Percentiles rank a stretch among this genome's conserved stretches.
These are phyloP conservation scores for Oemleria cerasiformis DNA, from an alignment of 306 rosid genomes.

Conservation along the genomic window DNA sequence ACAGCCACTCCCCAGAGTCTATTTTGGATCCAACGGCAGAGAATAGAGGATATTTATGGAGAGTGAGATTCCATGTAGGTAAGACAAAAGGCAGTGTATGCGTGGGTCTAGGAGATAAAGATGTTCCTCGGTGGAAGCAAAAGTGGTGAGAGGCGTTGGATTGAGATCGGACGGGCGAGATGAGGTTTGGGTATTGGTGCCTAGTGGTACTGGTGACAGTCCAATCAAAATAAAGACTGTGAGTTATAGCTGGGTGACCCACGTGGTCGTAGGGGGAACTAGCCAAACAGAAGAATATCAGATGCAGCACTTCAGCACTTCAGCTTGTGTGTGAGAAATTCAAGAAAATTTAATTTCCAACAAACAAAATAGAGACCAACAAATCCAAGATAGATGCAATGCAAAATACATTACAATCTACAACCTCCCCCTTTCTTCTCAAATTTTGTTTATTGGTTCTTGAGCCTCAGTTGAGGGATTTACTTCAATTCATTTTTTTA, in stretches of 20 bases:
- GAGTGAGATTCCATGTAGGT: not conserved
- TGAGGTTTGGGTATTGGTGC: not conserved
- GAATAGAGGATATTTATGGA: not conserved
- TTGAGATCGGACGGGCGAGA: conserved; percentile 10
- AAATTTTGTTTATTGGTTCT: too few relatives aligned
- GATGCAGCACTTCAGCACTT: conserved; percentile 5
- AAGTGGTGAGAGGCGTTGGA: conserved; percentile 4
- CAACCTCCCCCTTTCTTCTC: too few relatives aligned
- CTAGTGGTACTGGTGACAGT: conserved; percentile 13
- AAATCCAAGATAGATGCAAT: too few relatives aligned
- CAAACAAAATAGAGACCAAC: too few relatives aligned
- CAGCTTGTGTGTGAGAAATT: not conserved
- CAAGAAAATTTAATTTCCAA: not conserved
- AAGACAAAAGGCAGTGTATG: conserved; percentile 13
- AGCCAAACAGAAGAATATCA: conserved; percentile 20
- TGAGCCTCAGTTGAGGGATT: too few relatives aligned
- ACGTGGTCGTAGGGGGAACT: conserved; percentile 29
- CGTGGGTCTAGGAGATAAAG: conserved; percentile 11
- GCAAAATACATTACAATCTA: too few relatives aligned
- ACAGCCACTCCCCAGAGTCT: not conserved
- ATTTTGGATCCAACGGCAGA: conserved; percentile 12
- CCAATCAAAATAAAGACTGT: conserved; percentile 33
- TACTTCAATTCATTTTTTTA: too few relatives aligned
- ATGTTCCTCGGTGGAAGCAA: conserved; percentile 17
- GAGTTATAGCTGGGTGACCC: conserved; percentile 32